phyloP scores from a whole-genome alignment of 208 protist genomes.

The Porcisia deanei region DNA sequence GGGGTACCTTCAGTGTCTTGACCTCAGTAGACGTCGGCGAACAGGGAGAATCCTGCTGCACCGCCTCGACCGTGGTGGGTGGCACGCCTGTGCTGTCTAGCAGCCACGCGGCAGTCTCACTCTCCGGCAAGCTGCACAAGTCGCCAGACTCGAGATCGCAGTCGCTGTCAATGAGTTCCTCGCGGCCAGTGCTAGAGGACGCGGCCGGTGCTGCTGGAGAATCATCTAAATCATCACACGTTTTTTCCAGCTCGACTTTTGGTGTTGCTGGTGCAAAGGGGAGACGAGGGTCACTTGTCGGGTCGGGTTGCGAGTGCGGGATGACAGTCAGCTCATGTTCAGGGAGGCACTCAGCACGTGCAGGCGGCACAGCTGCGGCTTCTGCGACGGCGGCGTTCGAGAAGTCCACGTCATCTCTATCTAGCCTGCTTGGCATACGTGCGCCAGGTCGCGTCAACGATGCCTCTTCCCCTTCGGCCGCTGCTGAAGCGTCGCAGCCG shows the following conservation, averaged over 20 bases:
- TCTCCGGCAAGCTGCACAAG: constrained; percentile 8
- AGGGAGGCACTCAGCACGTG: neutral
- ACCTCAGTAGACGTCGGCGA: neutral
- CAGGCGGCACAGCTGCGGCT: neutral
- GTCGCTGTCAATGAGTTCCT: neutral
- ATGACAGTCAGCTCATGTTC: neutral
- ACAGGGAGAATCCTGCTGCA: neutral
- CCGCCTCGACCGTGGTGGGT: neutral
- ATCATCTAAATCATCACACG: neutral
- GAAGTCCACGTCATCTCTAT: neutral
- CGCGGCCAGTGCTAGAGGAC: neutral
- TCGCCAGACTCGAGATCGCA: neutral
- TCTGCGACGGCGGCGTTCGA: neutral
- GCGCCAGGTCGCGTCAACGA: constrained; percentile 2
- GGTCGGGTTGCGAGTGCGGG: neutral
- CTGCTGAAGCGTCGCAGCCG: neutral
- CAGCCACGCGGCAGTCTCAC: constrained; percentile 3
- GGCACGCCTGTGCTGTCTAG: neutral
- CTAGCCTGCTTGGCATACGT: neutral
- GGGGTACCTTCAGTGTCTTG: neutral
- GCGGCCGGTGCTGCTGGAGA: neutral
- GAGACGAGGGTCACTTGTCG: neutral
- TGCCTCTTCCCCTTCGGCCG: neutral
- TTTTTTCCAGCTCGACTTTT: no score
- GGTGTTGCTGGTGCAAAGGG: neutral